Conservation (phyloP, 306 rosid genomes). For the Castanea mollissima region DNA sequence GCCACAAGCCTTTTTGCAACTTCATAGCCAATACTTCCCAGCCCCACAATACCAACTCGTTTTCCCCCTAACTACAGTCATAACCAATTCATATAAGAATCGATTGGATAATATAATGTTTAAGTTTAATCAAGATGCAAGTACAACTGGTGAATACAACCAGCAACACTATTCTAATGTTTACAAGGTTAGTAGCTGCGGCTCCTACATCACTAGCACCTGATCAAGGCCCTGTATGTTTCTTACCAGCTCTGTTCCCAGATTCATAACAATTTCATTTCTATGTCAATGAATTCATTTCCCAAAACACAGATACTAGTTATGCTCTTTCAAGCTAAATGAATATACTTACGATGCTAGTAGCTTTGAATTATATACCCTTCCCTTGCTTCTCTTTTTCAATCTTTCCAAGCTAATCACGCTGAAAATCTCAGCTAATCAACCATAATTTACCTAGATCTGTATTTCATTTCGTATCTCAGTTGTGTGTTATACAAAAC, state of each 20-base stretch:
- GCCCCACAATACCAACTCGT: slow-evolving; percentile 24
- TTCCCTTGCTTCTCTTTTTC: background rate
- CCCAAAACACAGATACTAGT: too few species aligned
- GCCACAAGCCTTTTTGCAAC: slow-evolving; percentile 20
- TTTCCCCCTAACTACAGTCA: slow-evolving; percentile 19
- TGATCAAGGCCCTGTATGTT: too few species aligned
- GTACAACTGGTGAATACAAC: background rate
- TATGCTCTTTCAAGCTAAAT: background rate
- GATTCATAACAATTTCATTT: too few species aligned
- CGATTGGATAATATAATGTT: background rate
- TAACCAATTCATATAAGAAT: background rate
- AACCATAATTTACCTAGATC: background rate
- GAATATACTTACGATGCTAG: background rate
- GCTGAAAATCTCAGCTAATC: background rate
- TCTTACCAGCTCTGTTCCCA: too few species aligned
- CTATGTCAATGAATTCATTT: too few species aligned
- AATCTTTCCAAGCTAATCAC: background rate
- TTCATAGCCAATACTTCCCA: slow-evolving; percentile 19
- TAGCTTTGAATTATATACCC: background rate
- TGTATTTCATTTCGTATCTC: background rate
- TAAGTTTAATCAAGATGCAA: background rate
- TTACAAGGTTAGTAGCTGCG: too few species aligned
- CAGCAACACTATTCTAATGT: background rate
- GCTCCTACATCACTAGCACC: too few species aligned
- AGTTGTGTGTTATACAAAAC: background rate